phyloP scores from a whole-genome alignment of 2,329 filamentous ascomycete genomes.

The Thielaviopsis populi region DNA sequence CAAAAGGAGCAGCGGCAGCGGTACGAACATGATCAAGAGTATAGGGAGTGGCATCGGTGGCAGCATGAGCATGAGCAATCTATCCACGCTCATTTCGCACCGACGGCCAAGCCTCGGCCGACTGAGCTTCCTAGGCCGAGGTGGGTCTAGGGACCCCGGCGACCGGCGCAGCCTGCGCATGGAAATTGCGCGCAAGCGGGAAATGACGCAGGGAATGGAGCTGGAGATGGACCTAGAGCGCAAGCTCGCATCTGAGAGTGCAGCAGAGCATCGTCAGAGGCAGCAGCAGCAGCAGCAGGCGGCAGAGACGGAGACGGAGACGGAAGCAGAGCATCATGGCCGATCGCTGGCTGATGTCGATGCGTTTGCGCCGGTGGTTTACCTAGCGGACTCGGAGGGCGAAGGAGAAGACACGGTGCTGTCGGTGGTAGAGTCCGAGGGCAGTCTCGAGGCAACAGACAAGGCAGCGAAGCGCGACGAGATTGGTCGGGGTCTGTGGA shows the following conservation, averaged over 20 bases:
- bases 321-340: neutral
- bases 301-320: no score
- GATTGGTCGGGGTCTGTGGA: neutral
- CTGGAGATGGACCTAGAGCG: slow-evolving; percentile 9
- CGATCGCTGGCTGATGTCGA: neutral
- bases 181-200: slow-evolving; percentile 11
- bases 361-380: slow-evolving; percentile 2
- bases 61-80: neutral
- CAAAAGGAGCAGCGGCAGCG: neutral
- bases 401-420: neutral
- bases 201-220: slow-evolving; percentile 5
- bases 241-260: slow-evolving; percentile 8
- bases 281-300: neutral
- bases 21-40: neutral
- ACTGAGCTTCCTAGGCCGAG: neutral
- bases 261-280: neutral
- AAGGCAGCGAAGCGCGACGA: neutral
- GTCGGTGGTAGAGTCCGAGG: neutral
- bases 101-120: neutral
- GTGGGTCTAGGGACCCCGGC: neutral
- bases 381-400: neutral
- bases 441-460: neutral
- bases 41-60: neutral
- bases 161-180: slow-evolving; percentile 10
- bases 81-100: neutral